These are phyloP conservation scores for Tolypocladium paradoxum DNA, from an alignment of 2,329 filamentous ascomycete species.

Conservation along the genomic window DNA sequence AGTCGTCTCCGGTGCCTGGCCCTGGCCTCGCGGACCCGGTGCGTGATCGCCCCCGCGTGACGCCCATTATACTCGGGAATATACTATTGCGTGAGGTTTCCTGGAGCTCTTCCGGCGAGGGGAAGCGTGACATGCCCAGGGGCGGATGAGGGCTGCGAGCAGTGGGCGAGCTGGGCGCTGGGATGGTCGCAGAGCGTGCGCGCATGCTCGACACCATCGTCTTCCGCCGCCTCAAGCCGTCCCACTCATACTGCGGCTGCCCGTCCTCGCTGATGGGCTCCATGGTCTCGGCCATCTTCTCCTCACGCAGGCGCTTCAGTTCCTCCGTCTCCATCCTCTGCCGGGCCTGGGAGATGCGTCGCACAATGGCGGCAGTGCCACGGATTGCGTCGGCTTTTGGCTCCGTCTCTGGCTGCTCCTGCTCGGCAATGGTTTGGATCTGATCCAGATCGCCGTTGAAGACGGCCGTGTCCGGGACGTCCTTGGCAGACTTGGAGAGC, in stretches of 20 bases:
- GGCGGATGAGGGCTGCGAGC: constrained; percentile 20
- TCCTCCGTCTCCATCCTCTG: constrained; percentile 74
- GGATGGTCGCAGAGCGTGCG: constrained; percentile 14
- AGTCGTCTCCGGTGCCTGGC: constrained; percentile 24
- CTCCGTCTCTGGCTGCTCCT: constrained; percentile 91
- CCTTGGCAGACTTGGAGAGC: constrained; percentile 95
- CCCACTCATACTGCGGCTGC: constrained; percentile 65
- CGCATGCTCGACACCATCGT: constrained; percentile 33
- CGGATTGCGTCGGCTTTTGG: constrained; percentile 95
- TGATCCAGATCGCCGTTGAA: constrained; percentile 91
- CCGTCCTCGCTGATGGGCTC: constrained; percentile 71
- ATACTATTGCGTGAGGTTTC: constrained; percentile 39
- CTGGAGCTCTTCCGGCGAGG: constrained; percentile 48
- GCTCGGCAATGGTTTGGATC: constrained; percentile 87
- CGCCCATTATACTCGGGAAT: constrained; percentile 46
- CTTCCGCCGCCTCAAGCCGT: constrained; percentile 69
- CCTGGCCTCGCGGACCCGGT: constrained; percentile 20
- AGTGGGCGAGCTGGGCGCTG: constrained; percentile 17
- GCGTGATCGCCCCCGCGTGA: constrained; percentile 28
- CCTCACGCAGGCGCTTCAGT: constrained; percentile 65
- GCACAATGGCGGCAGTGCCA: constrained; percentile 77
- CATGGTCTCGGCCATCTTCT: constrained; percentile 60
- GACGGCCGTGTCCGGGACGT: constrained; percentile 86
- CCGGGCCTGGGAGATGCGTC: constrained; percentile 66
- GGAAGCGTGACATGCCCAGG: constrained; percentile 79